Conservation (phyloP, 768 basidiomycete species). For the Boletus tomentosulus region DNA sequence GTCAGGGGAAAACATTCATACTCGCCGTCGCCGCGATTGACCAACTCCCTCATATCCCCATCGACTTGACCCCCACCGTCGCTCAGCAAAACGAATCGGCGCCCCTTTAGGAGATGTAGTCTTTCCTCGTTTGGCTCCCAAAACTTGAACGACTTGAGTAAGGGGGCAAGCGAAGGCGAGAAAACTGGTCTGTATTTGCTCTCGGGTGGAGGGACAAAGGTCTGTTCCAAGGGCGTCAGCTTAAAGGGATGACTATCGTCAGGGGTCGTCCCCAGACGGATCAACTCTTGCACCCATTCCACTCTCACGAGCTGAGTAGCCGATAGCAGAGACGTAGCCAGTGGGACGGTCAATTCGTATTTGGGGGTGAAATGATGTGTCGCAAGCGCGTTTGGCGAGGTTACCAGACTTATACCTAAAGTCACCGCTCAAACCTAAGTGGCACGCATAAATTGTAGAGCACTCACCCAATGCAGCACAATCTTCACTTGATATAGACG, state of each 20-base stretch:
- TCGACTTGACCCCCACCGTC: constrained; percentile 51
- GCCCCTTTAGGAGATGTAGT: constrained; percentile 46
- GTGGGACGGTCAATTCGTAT: constrained; percentile 43
- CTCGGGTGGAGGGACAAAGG: constrained; percentile 47
- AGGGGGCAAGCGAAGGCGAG: constrained; percentile 42
- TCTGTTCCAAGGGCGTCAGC: constrained; percentile 43
- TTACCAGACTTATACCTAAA: constrained; percentile 51
- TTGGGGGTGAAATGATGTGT: constrained; percentile 64
- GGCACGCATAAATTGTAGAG: not conserved
- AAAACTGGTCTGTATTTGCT: constrained; percentile 59
- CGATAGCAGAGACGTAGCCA: constrained; percentile 58
- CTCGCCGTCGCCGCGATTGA: constrained; percentile 55
- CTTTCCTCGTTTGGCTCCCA: constrained; percentile 72
- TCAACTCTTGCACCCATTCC: constrained; percentile 63
- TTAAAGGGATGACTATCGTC: constrained; percentile 31
- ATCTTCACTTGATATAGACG: constrained; percentile 35
- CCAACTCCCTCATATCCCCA: constrained; percentile 47
- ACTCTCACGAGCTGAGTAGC: constrained; percentile 56
- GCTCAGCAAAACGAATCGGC: constrained; percentile 57
- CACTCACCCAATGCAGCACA: constrained; percentile 55
- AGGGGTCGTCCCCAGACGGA: constrained; percentile 45
- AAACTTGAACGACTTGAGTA: constrained; percentile 47
- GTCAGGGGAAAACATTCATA: constrained; percentile 59
- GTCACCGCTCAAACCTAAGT: not conserved
- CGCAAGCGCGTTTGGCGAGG: constrained; percentile 40